Base-by-base conservation (phyloP, 139 green algal genomes). In the Zygnema cylindricum region DNA sequence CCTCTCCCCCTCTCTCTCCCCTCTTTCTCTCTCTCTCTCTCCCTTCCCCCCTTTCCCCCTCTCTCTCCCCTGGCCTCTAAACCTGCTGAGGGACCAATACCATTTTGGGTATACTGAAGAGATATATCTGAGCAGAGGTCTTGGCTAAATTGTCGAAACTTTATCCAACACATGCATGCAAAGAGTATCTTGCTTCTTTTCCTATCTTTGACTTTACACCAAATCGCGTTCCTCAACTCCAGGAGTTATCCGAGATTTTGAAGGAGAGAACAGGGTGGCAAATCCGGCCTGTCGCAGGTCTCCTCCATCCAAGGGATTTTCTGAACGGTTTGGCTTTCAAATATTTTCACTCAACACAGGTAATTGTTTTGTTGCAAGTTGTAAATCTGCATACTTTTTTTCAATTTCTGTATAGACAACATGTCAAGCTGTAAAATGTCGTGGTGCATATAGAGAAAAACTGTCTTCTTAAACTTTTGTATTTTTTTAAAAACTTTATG, bases 291-390 rank as follows among this genome's bases (percentile, higher is more conserved):
- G 95, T 97, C 33, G 96, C 96, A 1, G 96, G 96, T 0, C 90
- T 98, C 63, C 95, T 98, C 88, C 96, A 98, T 91, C 96, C 96
- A 1, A 90, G 96, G 0, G 95, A 98, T 92, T 98, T 98, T 92
- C 92, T 98, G 40, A 96, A 95, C 55, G 96, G 96, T 43, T 89
- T 98, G n/a, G 96, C 96, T 0, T 98, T 98, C 93, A 95, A 94
- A 32, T 95, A 91, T 55, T 97, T 97, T 85, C 95, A 97, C 92
- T 93, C 79, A 55, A 96, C 94, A 0, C 95, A 98, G 93, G 81
- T 87, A 55, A 3, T 0, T 22, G 25, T 35, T 16, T 11, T 0
- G n/a, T n/a, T n/a, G n/a, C n/a, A n/a, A n/a, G n/a, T n/a, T n/a
- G n/a, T 36, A 82, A 30, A 30, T 30, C 30, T 30, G 30, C 30